A percentile compares a stretch with the other conserved stretches of the same genome.
Evolutionary conservation across 306 rosid genomes (phyloP).

Genomic region (Prunus campanulata): DNA sequence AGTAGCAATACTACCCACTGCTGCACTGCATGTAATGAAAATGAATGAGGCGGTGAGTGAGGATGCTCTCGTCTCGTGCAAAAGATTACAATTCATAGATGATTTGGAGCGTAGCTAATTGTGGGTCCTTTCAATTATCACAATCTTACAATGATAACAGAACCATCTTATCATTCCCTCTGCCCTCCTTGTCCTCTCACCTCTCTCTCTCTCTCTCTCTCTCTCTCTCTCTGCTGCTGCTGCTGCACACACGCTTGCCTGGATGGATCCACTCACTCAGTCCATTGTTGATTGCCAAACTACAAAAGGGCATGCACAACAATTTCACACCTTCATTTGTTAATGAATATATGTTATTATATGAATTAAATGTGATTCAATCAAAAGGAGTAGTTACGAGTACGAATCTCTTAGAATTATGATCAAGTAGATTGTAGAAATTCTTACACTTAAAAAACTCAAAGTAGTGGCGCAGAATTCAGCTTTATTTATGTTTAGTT

Average conservation of each 20-base stretch:
- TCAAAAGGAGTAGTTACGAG: background rate
- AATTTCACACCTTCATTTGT: too few relatives aligned
- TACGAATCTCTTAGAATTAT: background rate
- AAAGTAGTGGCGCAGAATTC: background rate
- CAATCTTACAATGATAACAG: conserved; percentile 29
- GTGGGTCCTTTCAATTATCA: conserved; percentile 23
- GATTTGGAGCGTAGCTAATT: background rate
- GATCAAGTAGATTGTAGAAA: background rate
- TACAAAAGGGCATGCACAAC: too few relatives aligned
- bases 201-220: conserved; percentile 9
- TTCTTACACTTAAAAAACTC: background rate
- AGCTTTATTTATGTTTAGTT: background rate
- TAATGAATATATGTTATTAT: too few relatives aligned
- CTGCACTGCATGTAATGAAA: background rate
- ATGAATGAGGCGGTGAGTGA: background rate
- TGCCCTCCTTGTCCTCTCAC: conserved; percentile 19
- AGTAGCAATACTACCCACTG: background rate
- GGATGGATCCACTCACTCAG: conserved; percentile 3
- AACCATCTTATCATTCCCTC: conserved; percentile 37
- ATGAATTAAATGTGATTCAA: background rate
- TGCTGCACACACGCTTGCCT: conserved; percentile 58
- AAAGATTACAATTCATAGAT: background rate
- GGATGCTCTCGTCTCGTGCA: background rate
- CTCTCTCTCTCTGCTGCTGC: background rate
- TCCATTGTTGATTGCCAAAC: background rate